Base-by-base conservation (phyloP, 805 yeast genomes). In the Jamesozyma hellenica region DNA sequence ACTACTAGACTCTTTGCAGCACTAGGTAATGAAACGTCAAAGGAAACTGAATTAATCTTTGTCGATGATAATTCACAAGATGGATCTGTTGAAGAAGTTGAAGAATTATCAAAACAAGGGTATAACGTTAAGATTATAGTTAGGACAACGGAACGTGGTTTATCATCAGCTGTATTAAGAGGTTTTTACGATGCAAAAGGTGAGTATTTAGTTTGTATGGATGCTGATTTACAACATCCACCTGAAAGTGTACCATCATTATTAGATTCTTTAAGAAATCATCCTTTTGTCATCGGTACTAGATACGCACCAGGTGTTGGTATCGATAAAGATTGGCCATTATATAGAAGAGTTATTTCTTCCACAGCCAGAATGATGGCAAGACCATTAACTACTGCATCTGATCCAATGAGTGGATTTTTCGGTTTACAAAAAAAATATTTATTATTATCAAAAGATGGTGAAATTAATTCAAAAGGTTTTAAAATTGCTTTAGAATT, bases 251-350 rank as follows among this genome's bases (percentile, higher is more conserved):
- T 69, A 9, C 75, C 75, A 37, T 63, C 59, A 25, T 52, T 71
- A 42, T 58, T 71, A 34, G 61, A 64, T 37, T 53, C 64, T 8
- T 51, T 71, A 44, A 63, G 60, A 51, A 52, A 52, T 6, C 64
- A 63, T 43, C 67, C 74, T 21, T 70, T 70, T 40, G 73, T 63
- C 17, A 55, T 69, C 38, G 75, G 75, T 42, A 70, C 75, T 28
- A 63, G 75, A 54, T 70, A 70, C 42, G 74, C 74, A n/a, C 71
- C 70, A 30, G 74, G 74, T 46, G 75, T 70, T 34, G 74, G 72
- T 43, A 70, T 70, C 40, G 75, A 70, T 48, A 69, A 70, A 51
- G 72, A 70, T 48, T 70, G 75, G 75, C 74, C 74, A 27, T 48
- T 70, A 40, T 65, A 68, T 56, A 64, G 75, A 46, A 66, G 75